phyloP scores from a whole-genome alignment of 495 filamentous ascomycete genomes.

The Neurospora cerealis region DNA sequence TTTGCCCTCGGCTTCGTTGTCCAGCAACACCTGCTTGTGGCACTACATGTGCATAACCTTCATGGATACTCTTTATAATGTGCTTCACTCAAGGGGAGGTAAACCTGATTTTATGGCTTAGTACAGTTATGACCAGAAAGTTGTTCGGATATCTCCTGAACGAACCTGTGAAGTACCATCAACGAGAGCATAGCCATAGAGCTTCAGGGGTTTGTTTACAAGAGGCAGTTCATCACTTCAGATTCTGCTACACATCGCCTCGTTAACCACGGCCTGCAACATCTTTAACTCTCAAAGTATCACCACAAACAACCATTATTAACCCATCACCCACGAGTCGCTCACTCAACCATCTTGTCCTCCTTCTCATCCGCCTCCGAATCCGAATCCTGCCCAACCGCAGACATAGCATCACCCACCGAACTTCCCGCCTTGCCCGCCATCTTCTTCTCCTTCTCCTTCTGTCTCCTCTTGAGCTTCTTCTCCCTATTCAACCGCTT shows the following conservation, averaged over 20 bases:
- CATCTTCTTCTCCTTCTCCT: slow-evolving; percentile 39
- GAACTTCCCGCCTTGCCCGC: slow-evolving; percentile 10
- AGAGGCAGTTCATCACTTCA: neutral
- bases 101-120: neutral
- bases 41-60: neutral
- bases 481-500: slow-evolving; percentile 41
- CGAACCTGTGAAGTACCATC: neutral
- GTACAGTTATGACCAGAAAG: neutral
- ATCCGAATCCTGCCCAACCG: neutral
- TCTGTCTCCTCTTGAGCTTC: slow-evolving; percentile 41
- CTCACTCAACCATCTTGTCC: slow-evolving; percentile 1
- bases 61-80: neutral
- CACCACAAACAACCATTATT: neutral
- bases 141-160: neutral
- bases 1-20: neutral
- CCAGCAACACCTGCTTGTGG: neutral
- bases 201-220: neutral
- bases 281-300: neutral
- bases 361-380: neutral
- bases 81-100: neutral
- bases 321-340: neutral
- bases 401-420: neutral
- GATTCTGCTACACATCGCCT: neutral
- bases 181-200: neutral
- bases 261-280: neutral